Percentiles rank a stretch among this genome's conserved stretches.
Conservation (phyloP, 163 green algal species). For the Trebouxiophyceae sp. region DNA sequence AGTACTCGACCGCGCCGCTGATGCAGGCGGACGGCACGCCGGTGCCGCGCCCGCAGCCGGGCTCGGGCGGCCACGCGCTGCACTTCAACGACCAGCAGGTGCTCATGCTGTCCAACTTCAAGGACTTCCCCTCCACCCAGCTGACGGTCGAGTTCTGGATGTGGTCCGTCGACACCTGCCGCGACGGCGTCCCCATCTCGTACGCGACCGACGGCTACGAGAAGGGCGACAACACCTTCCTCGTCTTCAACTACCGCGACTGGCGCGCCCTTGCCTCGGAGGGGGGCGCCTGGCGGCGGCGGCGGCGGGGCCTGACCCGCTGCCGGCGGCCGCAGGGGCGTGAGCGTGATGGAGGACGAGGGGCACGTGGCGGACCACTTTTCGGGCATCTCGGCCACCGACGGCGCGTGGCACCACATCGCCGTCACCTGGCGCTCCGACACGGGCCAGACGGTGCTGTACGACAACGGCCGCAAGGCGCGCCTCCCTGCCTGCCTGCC, state of each 20-base stretch:
- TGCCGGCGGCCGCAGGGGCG: no score
- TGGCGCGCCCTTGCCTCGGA: no score
- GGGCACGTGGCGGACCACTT: constrained; percentile 60
- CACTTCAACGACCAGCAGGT: constrained; percentile 67
- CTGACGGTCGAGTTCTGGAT: constrained; percentile 92
- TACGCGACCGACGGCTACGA: constrained; percentile 59
- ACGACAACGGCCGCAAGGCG: constrained; percentile 68
- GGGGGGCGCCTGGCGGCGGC: no score
- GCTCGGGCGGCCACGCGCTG: constrained; percentile 60
- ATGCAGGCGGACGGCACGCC: constrained; percentile 38
- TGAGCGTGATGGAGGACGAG: constrained; percentile 86
- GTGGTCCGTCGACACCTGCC: constrained; percentile 65
- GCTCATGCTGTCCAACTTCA: constrained; percentile 58
- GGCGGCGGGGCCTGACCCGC: no score
- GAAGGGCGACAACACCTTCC: constrained; percentile 72
- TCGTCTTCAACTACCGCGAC: constrained; percentile 83
- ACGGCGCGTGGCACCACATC: constrained; percentile 84
- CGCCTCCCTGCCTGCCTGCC: no score
- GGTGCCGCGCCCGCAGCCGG: constrained; percentile 37
- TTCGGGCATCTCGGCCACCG: constrained; percentile 57
- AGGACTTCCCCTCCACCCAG: constrained; percentile 56
- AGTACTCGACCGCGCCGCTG: constrained; percentile 67
- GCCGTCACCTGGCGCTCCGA: constrained; percentile 44
- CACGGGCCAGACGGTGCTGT: constrained; percentile 50
- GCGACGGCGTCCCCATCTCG: constrained; percentile 65